Evolutionary conservation across 2,329 filamentous ascomycete species (phyloP), one percentile per base, ranked within the genome.

Genomic region (Fusarium cyanostomum): DNA sequence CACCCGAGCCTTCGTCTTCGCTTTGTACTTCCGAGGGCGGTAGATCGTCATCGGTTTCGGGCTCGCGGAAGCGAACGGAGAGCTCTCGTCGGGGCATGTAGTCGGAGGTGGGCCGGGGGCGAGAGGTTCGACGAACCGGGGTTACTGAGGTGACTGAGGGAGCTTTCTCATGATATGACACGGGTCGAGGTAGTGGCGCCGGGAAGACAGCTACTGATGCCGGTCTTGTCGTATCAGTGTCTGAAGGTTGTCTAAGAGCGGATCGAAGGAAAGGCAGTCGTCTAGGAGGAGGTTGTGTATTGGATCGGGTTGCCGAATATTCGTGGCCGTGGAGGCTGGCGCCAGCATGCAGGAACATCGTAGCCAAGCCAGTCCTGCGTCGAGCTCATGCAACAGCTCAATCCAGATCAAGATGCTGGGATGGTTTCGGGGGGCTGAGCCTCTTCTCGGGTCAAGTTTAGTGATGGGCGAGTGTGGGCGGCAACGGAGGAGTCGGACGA

Each of bases 291-390:
- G 73, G 74, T 52, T 74, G 64, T 34, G 71, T 70, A 13, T 74
- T 66, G 21, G 73, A 55, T 51, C 74, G 69, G 39, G 75, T 74
- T 54, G 74, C 73, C 27, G 84, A 85, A 67, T 84, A 87, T 71
- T 87, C 84, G 70, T 87, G 85, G 72, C 84, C 85, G 70, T 87
- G 84, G 16, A 87, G 78, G 74, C 84, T 83, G 45, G 85, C 85
- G 41, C 84, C 85, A 15, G 84, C 79, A 68, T 87, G 85, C 30
- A 87, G 75, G 70, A 87, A 85, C 85, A 88, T 87, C 63, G 59
- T 75, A 59, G 35, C 61, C 57, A 56, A 54, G 57, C 45, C 59
- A 53, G 45, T 12, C 34, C 51, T 48, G 50, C 28, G n/a, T 56
- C 52, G 38, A 68, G 57, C 48, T 60, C 66, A 69, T 69, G 51